Conservation (phyloP, 2,329 filamentous ascomycete genomes). For the Pseudopyrenochaeta lycopersici region DNA sequence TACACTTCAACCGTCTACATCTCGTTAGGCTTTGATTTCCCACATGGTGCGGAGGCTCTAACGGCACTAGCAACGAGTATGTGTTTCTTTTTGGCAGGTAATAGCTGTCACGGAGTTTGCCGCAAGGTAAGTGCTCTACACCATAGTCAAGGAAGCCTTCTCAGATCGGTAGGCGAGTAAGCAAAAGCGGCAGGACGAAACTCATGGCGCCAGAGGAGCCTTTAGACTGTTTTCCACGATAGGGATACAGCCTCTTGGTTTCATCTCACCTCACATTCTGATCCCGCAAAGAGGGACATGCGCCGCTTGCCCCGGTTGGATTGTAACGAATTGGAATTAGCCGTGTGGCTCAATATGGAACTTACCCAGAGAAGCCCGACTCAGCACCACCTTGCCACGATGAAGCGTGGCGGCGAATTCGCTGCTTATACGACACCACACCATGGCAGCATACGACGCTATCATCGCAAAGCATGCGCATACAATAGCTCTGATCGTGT, state of each 20-base stretch:
- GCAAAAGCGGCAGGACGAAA: background rate
- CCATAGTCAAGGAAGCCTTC: no score
- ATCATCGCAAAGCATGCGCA: background rate
- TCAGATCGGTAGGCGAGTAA: background rate
- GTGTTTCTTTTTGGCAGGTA: no score
- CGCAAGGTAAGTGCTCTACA: no score
- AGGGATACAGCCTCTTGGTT: background rate
- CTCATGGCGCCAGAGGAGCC: background rate
- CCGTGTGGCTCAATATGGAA: no score
- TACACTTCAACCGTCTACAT: no score
- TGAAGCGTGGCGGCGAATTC: background rate
- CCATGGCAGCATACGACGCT: background rate
- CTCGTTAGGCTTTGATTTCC: no score
- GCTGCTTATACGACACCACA: background rate
- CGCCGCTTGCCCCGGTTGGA: background rate
- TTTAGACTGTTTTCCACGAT: background rate
- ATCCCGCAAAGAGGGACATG: background rate
- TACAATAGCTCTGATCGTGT: background rate
- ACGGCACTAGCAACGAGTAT: no score
- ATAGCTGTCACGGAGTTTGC: no score
- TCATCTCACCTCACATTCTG: background rate
- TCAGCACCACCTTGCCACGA: background rate
- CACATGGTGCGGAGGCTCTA: no score
- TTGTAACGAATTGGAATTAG: background rate
- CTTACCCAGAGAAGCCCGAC: background rate